Conservation (phyloP, 2,329 filamentous ascomycete species). For the Colletotrichum sp. region DNA sequence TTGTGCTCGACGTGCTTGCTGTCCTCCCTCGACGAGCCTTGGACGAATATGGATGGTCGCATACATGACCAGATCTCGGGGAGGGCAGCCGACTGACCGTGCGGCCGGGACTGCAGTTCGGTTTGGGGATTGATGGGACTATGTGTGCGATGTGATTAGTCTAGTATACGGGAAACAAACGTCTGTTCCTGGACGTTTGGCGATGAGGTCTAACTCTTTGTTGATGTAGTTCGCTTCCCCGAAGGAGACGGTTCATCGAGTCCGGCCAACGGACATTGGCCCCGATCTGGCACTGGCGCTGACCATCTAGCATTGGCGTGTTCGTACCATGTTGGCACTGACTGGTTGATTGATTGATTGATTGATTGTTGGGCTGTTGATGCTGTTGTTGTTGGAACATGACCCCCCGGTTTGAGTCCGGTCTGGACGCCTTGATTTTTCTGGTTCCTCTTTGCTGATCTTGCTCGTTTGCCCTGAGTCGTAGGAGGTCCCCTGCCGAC, state of each 20-base stretch:
- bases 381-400: neutral
- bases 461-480: neutral
- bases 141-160: neutral
- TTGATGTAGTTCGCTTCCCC: neutral
- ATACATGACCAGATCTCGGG: constrained; percentile 13
- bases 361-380: neutral
- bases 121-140: neutral
- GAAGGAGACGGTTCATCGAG: neutral
- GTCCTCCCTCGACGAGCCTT: neutral
- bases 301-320: neutral
- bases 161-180: neutral
- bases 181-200: neutral
- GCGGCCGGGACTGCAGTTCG: neutral
- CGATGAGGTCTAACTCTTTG: neutral
- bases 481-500: neutral
- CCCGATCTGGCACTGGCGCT: neutral
- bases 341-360: neutral
- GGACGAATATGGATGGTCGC: neutral
- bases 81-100: neutral
- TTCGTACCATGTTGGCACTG: neutral
- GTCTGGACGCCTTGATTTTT: neutral
- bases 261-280: neutral
- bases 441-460: neutral
- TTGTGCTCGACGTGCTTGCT: neutral
- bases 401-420: neutral